Base-by-base conservation (phyloP, 1,139 yeast species). In the Debaryomyces fabryi region DNA sequence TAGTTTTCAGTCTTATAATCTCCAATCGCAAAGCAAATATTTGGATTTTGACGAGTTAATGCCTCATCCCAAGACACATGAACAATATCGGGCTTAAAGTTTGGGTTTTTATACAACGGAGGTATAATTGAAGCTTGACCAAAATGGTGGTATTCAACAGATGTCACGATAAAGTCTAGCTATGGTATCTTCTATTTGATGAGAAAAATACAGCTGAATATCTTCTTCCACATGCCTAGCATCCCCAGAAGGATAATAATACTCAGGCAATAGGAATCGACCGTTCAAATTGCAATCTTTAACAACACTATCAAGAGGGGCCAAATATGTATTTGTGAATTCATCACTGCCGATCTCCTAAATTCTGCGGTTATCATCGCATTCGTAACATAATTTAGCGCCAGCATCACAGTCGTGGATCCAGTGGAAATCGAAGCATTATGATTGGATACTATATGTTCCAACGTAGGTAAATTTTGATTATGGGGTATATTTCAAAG, bases 11-110 rank as follows among this genome's bases (percentile, higher is more conserved):
- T 38, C 37, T 44, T 44, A 16, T 44, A 44, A 44, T 44, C 46
- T 23, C 46, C 46, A 38, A 44, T 37, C n/a, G 40, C 46, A 20
- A 44, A 37, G 39, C 46, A 38, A 23, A 37, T 29, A 29, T 44
- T 42, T 33, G 46, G 42, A 32, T 29, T 27, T 37, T 21, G 42
- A 20, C 16, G 42, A 37, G 37, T 30, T 15, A n/a, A 20, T 12
- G 18, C 25, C 33, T 37, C 27, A 29, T 44, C 18, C 39, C 15
- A 24, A 13, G 24, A 25, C 12, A 37, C 21, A 23, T 23, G 25
- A 9, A 6, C 25, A 23, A 23, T 5, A 5, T 38, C 42, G 13
- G 46, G 42, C 42, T 38, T 37, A 25, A 44, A 35, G 33, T 6
- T 38, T 18, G 16, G 23, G n/a, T 29, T 27, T 32, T 10, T 44